Evolutionary conservation across 306 rosid genomes (phyloP), one percentile per base, ranked within the genome.

Genomic region (Acacia melanoxylon): DNA sequence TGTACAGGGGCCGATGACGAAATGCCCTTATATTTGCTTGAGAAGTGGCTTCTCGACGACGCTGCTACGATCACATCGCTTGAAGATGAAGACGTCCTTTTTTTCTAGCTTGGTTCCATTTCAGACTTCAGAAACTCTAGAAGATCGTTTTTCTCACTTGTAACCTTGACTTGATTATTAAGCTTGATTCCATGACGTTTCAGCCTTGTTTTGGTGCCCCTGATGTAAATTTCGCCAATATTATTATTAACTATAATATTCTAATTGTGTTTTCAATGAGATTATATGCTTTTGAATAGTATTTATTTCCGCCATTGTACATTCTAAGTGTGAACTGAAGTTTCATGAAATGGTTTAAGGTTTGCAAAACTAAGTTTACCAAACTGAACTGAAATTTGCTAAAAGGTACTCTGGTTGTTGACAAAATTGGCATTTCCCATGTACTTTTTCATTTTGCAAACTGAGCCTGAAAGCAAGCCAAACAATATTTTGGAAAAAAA

Each of bases 21-120:
- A 37, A 75, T 87, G 84, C 97, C 92, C 3, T 78, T 93, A 19
- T 85, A 88, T 45, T 58, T 93, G 88, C 89, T 93, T 35, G 99
- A 96, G 85, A 83, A 95, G 65, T 96, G 99, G 98, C 86, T 96
- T 51, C 84, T 93, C 9, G 99, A 93, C 77, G 99, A 92, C 76
- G 84, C 86, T 29, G 82, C 58, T 77, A 82, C 77, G 82, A 88
- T 73, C 61, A 69, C 66, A 45, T 71, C 78, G 27, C 86, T 80
- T 75, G 46, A 69, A 22, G 54, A n/a, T 65, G 88, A 76, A 56
- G 69, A 62, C 78, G 66, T 75, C 17, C 42, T 68, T 80, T 49
- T 89, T 17, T 86, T 83, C 85, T 89, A 82, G 79, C 24, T 81
- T 22, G 45, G 52, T 41, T 61, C 72, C 41, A 73, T 87, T 72